These are phyloP conservation scores for Rosellinia necatrix DNA, from an alignment of 2,329 filamentous ascomycete genomes.

Conservation along the genomic window DNA sequence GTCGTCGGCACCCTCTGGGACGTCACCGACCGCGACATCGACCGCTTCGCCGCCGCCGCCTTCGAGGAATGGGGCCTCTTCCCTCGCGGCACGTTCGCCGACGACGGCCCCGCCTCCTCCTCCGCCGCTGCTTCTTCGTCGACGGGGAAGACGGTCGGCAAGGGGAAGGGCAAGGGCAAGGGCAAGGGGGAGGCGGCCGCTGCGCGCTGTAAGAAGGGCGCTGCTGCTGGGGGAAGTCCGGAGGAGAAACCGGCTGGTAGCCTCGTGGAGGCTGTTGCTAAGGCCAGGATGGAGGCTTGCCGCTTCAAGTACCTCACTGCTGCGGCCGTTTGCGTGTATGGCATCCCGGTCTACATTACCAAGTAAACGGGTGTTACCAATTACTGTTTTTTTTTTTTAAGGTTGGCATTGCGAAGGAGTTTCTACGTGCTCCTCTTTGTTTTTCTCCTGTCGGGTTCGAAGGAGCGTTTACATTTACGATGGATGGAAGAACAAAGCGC, in stretches of 20 bases:
- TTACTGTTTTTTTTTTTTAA: no score
- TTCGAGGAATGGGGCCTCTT: conserved; percentile 89
- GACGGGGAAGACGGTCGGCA: no score
- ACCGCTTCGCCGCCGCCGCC: conserved; percentile 79
- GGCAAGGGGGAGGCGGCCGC: conserved; percentile 31
- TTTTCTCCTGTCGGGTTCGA: neutral
- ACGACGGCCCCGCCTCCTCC: conserved; percentile 40
- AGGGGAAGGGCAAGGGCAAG: conserved; percentile 34
- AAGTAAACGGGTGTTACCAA: conserved; percentile 25
- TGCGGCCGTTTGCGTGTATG: conserved; percentile 91
- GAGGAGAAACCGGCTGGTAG: conserved; percentile 52
- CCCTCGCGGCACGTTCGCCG: conserved; percentile 50
- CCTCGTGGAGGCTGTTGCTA: conserved; percentile 80
- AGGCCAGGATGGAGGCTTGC: conserved; percentile 75
- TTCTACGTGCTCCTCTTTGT: neutral
- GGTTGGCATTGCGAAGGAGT: conserved; percentile 21
- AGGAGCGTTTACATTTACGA: no score
- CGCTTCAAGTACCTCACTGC: conserved; percentile 90
- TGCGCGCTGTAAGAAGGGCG: conserved; percentile 21
- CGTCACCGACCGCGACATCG: conserved; percentile 96
- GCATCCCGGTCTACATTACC: conserved; percentile 83
- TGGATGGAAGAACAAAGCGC: no score
- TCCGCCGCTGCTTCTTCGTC: no score
- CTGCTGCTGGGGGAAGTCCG: conserved; percentile 28
- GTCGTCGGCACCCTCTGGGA: conserved; percentile 96